Conservation (phyloP, 75 land plant genomes). For the Selaginella tamariscina region DNA sequence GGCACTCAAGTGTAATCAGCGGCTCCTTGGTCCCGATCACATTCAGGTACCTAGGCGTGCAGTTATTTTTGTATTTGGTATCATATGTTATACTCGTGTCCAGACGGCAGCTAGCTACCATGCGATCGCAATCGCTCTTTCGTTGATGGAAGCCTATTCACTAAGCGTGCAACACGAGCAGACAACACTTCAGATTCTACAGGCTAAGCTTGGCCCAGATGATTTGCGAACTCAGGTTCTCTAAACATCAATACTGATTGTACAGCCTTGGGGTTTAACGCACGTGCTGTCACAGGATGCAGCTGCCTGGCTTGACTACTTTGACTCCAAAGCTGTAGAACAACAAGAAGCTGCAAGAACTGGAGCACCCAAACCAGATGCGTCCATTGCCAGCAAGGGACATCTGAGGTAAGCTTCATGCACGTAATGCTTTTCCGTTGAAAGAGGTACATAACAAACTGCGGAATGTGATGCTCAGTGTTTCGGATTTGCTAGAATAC, state of each 20-base stretch:
- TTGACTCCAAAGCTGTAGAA: constrained; percentile 81
- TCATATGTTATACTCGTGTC: background rate
- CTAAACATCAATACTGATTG: background rate
- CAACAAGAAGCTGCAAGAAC: constrained; percentile 94
- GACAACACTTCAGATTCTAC: constrained; percentile 81
- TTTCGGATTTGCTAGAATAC: constrained; percentile 82
- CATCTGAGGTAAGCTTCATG: constrained; percentile 54
- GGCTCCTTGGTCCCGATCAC: constrained; percentile 78
- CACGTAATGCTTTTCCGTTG: constrained; percentile 23
- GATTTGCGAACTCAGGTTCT: constrained; percentile 81
- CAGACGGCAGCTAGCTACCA: constrained; percentile 97
- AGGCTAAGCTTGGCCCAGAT: constrained; percentile 82
- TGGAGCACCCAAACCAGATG: constrained; percentile 85
- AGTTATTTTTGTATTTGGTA: background rate
- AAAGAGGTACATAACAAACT: background rate
- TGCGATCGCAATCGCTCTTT: constrained; percentile 91
- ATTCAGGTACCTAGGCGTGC: constrained; percentile 47
- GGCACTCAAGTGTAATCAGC: constrained; percentile 84
- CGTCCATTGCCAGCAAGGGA: constrained; percentile 91
- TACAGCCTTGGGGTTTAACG: background rate
- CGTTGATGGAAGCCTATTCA: constrained; percentile 89
- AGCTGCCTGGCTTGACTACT: constrained; percentile 95
- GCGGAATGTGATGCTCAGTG: constrained; percentile 33
- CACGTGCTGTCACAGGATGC: constrained; percentile 54
- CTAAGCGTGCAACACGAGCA: constrained; percentile 94